Base-by-base conservation (phyloP, 2,329 filamentous ascomycete species). In the Hypoxylon sp. region DNA sequence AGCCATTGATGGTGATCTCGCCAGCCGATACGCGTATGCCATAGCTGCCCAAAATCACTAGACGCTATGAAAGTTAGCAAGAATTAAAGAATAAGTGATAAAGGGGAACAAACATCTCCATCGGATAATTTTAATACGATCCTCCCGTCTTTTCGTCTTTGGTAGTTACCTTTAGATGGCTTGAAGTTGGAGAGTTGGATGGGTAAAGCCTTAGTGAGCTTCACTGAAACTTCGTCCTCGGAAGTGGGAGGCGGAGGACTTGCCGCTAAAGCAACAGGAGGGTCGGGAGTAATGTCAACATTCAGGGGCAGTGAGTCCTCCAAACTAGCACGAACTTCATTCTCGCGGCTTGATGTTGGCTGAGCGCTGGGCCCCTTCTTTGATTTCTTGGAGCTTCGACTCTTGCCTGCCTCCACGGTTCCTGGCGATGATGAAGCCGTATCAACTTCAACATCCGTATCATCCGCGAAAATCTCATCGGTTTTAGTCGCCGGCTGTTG, bases 41-140 rank as follows among this genome's bases (percentile, higher is more conserved):
- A 77, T 89, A 96, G 73, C 87, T 89, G 1, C 93, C 93, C 10
- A 93, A 80, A 7, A 91, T 79, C 3, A 89, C 82, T 44, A 92
- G 81, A 15, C 89, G 86, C 88, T 91, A 55, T 1, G 6, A n/a
- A 2, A 31, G 37, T 50, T n/a, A 13, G 65, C 79, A 47, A 78
- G 73, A 17, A 7, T 8, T 21, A 4, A 11, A 4, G 8, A 29
- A 21, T 11, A 35, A 19, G 27, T 6, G 35, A 13, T 1, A 13
- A 35, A 37, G 11, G 17, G 5, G 37, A n/a, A 70, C 76, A 15
- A 7, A 79, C 77, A 65, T 79, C 77, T 66, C 76, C 74, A 1
- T 75, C 69, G 0, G 69, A 68, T 6, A 79, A 67, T 37, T 71
- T 77, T 13, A 79, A 47, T 6, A 69, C 50, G 10, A 70, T 47